Base-by-base conservation (phyloP, 768 basidiomycete species). In the Panus rudis region DNA sequence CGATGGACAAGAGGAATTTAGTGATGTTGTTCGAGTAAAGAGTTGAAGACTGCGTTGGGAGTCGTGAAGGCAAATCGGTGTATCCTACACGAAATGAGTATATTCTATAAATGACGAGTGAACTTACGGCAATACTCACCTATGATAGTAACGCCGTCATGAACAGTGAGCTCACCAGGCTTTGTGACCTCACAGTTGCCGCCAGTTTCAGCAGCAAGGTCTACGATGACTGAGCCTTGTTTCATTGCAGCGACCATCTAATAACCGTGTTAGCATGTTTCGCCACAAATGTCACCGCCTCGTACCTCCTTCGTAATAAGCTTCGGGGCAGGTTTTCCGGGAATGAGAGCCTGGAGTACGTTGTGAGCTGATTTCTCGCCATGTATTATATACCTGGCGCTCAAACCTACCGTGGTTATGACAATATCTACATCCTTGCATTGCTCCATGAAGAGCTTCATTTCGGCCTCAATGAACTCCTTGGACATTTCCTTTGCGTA, bases 401-500 rank as follows among this genome's bases (percentile, higher is more conserved):
- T 8, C 6, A 42, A n/a, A 57, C 73, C 37, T 51, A 81, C 82
- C 45, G 89, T 92, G 30, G 90, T 92, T 51, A 92, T 77, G 44
- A 92, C 72, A 45, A 92, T 92, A 56, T 92, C 90, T 10, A 92
- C 90, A 17, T 91, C 89, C 57, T 82, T 86, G 63, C 81, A 84
- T 59, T 92, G 90, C 58, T 84, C 79, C 75, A 84, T 72, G 66
- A 92, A 92, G 33, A 92, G 70, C 1, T 81, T 79, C 88, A 91
- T 88, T 59, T 91, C 89, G 10, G 87, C 88, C 37, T 79, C 84
- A 45, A 90, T 79, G 59, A 90, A 92, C 59, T 87, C 86, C 65
- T 88, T 87, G 22, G 84, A 86, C 88, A 92, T 92, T 49, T 80
- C 77, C 63, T 91, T 92, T 19, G 88, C 90, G 55, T 92, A 92